These are phyloP conservation scores for Sergeia podlipaevii DNA, from an alignment of 208 protist genomes.

Conservation along the genomic window DNA sequence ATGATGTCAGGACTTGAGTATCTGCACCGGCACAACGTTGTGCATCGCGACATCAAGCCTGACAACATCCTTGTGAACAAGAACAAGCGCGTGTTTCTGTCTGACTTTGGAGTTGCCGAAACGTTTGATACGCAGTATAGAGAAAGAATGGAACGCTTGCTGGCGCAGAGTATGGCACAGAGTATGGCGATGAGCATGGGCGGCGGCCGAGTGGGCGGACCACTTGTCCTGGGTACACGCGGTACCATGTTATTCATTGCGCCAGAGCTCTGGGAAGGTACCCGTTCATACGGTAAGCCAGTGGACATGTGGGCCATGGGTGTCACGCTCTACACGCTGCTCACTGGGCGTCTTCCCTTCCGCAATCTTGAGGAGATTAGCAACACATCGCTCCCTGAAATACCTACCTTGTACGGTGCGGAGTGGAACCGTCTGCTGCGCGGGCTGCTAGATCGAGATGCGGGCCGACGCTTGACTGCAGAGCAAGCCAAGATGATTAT, in stretches of 20 bases:
- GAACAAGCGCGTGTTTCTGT: slow-evolving; percentile 51
- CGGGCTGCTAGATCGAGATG: slow-evolving; percentile 77
- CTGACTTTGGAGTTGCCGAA: slow-evolving; percentile 86
- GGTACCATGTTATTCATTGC: slow-evolving; percentile 81
- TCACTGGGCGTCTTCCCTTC: slow-evolving; percentile 94
- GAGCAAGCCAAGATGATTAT: slow-evolving; percentile 23
- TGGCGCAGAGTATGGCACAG: slow-evolving; percentile 47
- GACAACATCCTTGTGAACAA: slow-evolving; percentile 80
- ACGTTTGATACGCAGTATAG: slow-evolving; percentile 40
- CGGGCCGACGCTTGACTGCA: slow-evolving; percentile 44
- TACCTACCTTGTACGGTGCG: slow-evolving; percentile 24
- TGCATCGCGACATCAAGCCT: slow-evolving; percentile 88
- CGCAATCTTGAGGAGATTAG: slow-evolving; percentile 51
- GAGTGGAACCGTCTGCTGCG: slow-evolving; percentile 47
- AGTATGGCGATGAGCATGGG: slow-evolving; percentile 36
- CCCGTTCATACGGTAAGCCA: slow-evolving; percentile 61
- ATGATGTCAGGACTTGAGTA: slow-evolving; percentile 55
- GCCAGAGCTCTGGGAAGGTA: slow-evolving; percentile 52
- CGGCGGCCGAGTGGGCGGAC: slow-evolving; percentile 18
- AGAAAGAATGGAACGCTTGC: slow-evolving; percentile 33
- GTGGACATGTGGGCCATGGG: slow-evolving; percentile 89
- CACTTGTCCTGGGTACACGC: slow-evolving; percentile 47
- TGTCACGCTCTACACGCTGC: slow-evolving; percentile 86
- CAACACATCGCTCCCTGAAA: slow-evolving; percentile 26
- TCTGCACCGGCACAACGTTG: slow-evolving; percentile 71